Evolutionary conservation across 2,329 filamentous ascomycete genomes (phyloP).

Genomic region (Ophiobolus disseminans): DNA sequence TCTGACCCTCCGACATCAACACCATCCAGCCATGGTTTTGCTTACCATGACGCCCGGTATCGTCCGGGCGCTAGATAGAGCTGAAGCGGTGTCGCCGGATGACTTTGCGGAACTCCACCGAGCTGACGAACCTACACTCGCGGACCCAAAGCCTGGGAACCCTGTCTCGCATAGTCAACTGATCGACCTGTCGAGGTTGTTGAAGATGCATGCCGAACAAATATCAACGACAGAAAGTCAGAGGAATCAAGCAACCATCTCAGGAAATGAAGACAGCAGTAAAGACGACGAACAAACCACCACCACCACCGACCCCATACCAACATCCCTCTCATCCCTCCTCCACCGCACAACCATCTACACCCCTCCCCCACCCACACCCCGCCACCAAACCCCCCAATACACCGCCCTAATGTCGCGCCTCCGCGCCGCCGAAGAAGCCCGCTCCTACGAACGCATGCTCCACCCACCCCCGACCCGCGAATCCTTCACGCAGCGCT

Average conservation of each 20-base stretch:
- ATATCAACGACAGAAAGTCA: slow-evolving; percentile 3
- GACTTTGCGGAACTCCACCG: slow-evolving; percentile 30
- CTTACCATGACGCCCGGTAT: slow-evolving; percentile 77
- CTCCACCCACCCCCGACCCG: slow-evolving; percentile 64
- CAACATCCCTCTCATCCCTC: slow-evolving; percentile 68
- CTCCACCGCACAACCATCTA: slow-evolving; percentile 77
- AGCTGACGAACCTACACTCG: slow-evolving; percentile 58
- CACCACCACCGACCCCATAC: neutral
- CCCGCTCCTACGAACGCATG: slow-evolving; percentile 82
- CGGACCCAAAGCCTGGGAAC: slow-evolving; percentile 62
- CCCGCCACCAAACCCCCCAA: slow-evolving; percentile 71
- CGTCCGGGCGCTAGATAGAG: slow-evolving; percentile 64
- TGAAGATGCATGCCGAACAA: slow-evolving; percentile 49
- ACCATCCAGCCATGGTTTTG: slow-evolving; percentile 68
- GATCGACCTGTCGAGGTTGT: slow-evolving; percentile 64
- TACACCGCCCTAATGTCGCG: slow-evolving; percentile 88
- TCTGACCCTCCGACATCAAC: slow-evolving; percentile 7
- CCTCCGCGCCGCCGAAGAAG: slow-evolving; percentile 82
- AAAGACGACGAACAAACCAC: no score
- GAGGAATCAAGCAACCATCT: no score
- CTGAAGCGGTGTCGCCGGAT: slow-evolving; percentile 25
- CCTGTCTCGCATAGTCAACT: slow-evolving; percentile 77
- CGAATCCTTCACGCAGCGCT: slow-evolving; percentile 67
- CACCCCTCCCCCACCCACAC: slow-evolving; percentile 78
- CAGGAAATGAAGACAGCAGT: no score